Conservation (phyloP, 2,329 filamentous ascomycete species). For the Fusarium piperis region DNA sequence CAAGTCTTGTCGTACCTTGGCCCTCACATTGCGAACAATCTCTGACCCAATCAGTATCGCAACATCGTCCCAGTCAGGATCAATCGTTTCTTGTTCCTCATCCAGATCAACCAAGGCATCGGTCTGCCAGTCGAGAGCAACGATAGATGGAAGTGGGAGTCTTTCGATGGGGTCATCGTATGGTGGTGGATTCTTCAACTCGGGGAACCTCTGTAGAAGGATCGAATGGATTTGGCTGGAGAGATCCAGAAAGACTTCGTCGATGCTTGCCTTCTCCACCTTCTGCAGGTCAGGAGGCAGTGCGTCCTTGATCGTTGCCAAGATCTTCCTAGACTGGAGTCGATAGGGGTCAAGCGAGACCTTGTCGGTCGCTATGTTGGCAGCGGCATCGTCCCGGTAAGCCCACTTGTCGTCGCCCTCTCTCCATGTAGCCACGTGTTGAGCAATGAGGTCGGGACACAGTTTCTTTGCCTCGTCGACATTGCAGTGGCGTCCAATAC, state of each 20-base stretch:
- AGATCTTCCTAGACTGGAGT: constrained; percentile 82
- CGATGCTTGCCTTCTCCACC: constrained; percentile 93
- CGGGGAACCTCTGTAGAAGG: constrained; percentile 79
- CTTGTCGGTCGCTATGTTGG: constrained; percentile 87
- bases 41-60: constrained; percentile 87
- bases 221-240: constrained; percentile 83
- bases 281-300: constrained; percentile 73
- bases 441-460: constrained; percentile 84
- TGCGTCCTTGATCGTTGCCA: constrained; percentile 79
- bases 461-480: constrained; percentile 84
- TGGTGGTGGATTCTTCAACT: constrained; percentile 71
- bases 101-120: constrained; percentile 87
- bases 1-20: constrained; percentile 73
- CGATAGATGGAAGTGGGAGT: constrained; percentile 74
- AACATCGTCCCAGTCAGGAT: constrained; percentile 97
- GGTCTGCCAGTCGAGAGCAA: constrained; percentile 82
- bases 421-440: constrained; percentile 95
- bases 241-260: constrained; percentile 94
- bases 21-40: constrained; percentile 81
- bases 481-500: constrained; percentile 81
- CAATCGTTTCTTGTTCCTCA: constrained; percentile 76
- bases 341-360: constrained; percentile 95
- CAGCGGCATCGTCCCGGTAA: constrained; percentile 83
- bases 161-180: constrained; percentile 77
- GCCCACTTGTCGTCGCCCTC: constrained; percentile 93